These are phyloP conservation scores for Ceratobasidium sp. DNA, from an alignment of 1,284 basidiomycete species.

Conservation along the genomic window DNA sequence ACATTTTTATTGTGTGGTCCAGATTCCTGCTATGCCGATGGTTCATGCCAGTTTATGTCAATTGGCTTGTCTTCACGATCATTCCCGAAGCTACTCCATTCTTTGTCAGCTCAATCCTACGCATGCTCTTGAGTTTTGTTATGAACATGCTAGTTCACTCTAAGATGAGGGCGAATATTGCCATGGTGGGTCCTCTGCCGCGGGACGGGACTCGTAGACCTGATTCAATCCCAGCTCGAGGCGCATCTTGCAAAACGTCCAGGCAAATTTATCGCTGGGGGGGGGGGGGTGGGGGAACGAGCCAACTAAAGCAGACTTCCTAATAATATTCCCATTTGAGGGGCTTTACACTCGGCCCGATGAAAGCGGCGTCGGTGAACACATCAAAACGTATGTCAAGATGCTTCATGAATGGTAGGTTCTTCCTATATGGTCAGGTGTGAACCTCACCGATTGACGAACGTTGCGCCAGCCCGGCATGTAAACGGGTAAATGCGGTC, in stretches of 20 bases:
- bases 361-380: conserved; percentile 50
- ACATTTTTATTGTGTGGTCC: neutral
- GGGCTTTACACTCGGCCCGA: conserved; percentile 44
- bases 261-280: conserved; percentile 57
- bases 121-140: conserved; percentile 32
- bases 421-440: neutral
- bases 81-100: conserved; percentile 43
- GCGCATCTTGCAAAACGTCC: conserved; percentile 53
- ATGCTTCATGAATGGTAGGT: conserved; percentile 55
- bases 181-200: conserved; percentile 39
- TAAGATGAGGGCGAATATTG: conserved; percentile 21
- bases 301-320: conserved; percentile 58
- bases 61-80: conserved; percentile 44
- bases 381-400: conserved; percentile 53
- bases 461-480: conserved; percentile 29
- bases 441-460: neutral
- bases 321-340: conserved; percentile 58
- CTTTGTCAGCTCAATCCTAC: conserved; percentile 45
- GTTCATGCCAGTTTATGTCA: conserved; percentile 44
- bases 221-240: conserved; percentile 54
- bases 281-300: too few species aligned
- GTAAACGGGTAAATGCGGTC: conserved; percentile 29
- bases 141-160: conserved; percentile 37
- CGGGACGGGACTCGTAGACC: neutral
- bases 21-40: conserved; percentile 49